phyloP scores from a whole-genome alignment of 2,329 filamentous ascomycete species.

The Arthrobotrys conoides region DNA sequence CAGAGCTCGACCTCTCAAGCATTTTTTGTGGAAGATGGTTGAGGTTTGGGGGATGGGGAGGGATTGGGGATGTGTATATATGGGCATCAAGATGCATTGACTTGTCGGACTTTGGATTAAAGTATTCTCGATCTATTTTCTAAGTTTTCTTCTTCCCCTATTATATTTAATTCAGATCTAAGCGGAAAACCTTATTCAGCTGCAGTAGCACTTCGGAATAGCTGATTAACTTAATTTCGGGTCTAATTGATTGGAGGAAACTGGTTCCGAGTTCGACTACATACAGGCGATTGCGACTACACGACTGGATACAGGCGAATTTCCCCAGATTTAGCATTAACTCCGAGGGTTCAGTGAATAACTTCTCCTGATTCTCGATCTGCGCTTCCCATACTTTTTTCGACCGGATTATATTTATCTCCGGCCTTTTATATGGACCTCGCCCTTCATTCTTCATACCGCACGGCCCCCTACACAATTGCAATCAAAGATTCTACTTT shows the following conservation, averaged over 20 bases:
- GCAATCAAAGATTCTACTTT: constrained; percentile 8
- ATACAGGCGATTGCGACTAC: constrained; percentile 9
- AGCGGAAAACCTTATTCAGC: constrained; percentile 20
- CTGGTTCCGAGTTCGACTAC: constrained; percentile 16
- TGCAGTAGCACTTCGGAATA: constrained; percentile 28
- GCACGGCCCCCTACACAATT: not conserved
- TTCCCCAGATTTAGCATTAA: constrained; percentile 4
- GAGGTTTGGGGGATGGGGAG: constrained; percentile 1
- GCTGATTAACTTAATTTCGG: constrained; percentile 29
- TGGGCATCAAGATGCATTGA: constrained; percentile 3
- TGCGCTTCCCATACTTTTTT: not conserved
- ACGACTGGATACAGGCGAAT: constrained; percentile 4
- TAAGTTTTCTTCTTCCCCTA: not conserved
- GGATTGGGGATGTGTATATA: constrained; percentile 17
- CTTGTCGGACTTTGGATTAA: constrained; percentile 14
- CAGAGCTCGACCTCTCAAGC: constrained; percentile 20
- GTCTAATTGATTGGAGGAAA: constrained; percentile 20
- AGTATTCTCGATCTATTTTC: not conserved
- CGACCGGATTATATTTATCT: constrained; percentile 11
- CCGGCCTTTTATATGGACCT: constrained; percentile 12
- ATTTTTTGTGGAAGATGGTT: constrained; percentile 8
- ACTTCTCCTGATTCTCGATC: not conserved
- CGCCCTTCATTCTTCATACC: not conserved
- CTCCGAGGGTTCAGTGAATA: not conserved
- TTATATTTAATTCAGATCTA: constrained; percentile 11